Evolutionary conservation across 345 rosid genomes (phyloP), one percentile per base, ranked within the genome.

Genomic region (Gossypium raimondii): DNA sequence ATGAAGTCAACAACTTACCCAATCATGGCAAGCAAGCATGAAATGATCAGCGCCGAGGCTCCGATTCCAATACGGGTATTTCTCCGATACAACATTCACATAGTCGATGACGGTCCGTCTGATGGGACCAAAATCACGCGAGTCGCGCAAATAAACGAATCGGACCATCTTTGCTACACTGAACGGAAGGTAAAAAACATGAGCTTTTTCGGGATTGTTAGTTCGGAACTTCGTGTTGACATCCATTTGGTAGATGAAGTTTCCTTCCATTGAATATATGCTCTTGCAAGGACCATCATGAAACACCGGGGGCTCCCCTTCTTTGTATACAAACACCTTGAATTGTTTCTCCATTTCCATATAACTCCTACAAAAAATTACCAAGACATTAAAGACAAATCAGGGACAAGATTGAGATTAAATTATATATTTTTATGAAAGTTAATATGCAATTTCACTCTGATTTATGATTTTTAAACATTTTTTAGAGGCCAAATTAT

Each of bases 281-380:
- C 97, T 90, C 89, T 80, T 90, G 82, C 98, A 92, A 34, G 98
- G 98, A 70, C 98, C 98, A 34, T 88, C 87, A 67, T 94, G 98
- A 75, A 92, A 94, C 18, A 94, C 84, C 0, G 97, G 97, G 0
- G 88, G 96, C 51, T 94, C 97, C 4, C 98, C 98, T 86, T 94
- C 98, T 68, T 84, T 85, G 66, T 94, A 94, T 7, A 92, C 86
- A 65, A 74, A 92, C 8, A 94, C 84, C 86, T 90, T 92, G 56
- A 94, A 94, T 53, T 81, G 81, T 58, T 82, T 88, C 72, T 94
- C 98, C 97, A 94, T 94, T 81, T 92, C 97, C 85, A 88, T 73
- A 82, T 94, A 94, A 76, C 98, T 94, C 92, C 97, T 92, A 72
- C 2, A 76, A 53, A 41, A 57, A 41, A 57, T 22, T 22, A 57